Conservation (phyloP, 2,329 filamentous ascomycete species). For the Dothistroma septosporum region DNA sequence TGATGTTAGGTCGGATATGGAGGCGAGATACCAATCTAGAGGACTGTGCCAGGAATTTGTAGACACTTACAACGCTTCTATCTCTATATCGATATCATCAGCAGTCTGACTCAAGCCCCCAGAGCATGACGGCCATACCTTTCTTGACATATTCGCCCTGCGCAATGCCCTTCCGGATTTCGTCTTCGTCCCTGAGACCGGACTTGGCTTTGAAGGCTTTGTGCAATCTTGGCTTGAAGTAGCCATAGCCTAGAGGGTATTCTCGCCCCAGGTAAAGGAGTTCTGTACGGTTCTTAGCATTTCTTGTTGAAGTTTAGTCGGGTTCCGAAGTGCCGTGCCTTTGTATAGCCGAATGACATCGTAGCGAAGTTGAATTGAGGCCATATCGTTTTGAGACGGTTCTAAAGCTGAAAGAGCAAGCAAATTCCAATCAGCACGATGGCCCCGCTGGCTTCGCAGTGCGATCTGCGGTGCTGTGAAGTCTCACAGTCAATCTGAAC, state of each 20-base stretch:
- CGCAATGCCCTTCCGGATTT: slow-evolving; percentile 71
- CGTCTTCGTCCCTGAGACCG: slow-evolving; percentile 63
- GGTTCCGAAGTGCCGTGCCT: slow-evolving; percentile 49
- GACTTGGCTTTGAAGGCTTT: slow-evolving; percentile 78
- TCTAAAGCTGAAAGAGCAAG: neutral
- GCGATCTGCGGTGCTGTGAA: neutral
- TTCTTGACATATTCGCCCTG: slow-evolving; percentile 87
- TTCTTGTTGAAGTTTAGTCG: neutral
- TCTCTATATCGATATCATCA: neutral
- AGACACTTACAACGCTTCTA: slow-evolving; percentile 2
- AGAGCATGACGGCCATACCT: slow-evolving; percentile 50
- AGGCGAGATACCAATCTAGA: slow-evolving; percentile 7
- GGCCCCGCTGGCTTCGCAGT: too few relatives aligned
- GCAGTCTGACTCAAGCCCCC: neutral
- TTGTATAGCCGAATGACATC: slow-evolving; percentile 88
- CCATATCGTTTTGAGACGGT: slow-evolving; percentile 5
- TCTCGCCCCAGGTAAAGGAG: slow-evolving; percentile 78
- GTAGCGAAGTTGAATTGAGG: slow-evolving; percentile 54
- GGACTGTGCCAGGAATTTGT: neutral
- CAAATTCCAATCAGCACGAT: too few relatives aligned
- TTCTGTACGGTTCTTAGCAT: slow-evolving; percentile 50
- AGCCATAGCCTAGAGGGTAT: slow-evolving; percentile 79
- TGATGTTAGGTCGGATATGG: slow-evolving; percentile 4
- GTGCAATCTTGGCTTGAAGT: slow-evolving; percentile 77
- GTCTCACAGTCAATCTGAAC: neutral